Base-by-base conservation (phyloP, 495 filamentous ascomycete genomes). In the Penicillium antarcticum region DNA sequence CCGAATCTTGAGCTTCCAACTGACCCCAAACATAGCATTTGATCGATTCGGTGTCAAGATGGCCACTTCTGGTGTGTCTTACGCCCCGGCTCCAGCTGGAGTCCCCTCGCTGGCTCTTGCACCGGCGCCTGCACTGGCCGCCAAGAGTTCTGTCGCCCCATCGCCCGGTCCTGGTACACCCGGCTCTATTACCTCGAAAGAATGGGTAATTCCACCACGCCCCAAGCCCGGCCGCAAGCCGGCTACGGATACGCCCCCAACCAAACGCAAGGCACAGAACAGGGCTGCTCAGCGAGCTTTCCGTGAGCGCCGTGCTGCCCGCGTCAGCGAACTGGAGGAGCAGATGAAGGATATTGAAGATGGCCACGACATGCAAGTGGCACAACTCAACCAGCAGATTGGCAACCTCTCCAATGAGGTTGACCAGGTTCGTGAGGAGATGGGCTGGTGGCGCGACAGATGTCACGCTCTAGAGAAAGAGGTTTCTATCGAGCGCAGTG, bases 201-300 rank as follows among this genome's bases (percentile, higher is more conserved):
- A 92, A 83, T 95, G 90, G 90, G 79, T 92, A 8, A 81, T 95
- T 42, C 90, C 90, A 24, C 90, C 90, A 43, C 81, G 89, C 41
- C 90, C 90, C 21, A 94, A 94, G 76, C 92, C 92, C n/a, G 92
- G 91, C 32, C 82, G 92, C 44, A 96, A 96, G 67, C 92, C 92
- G 9, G 89, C 91, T 17, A 92, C 87, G 12, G 91, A 97, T 61
- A 91, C 88, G 4, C 91, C 91, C 11, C 89, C 89, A 2, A 95
- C 90, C 33, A 94, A 95, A 65, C 84, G 92, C 49, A 95, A 95
- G 70, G 89, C 88, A 0, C 92, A 97, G 65, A 97, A 97, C 67
- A 80, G 92, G 35, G 88, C 88, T n/a, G 91, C 92, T 12, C 92
- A 97, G 71, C 77, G 91, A 51, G 89, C 88, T 2, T 96, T 96